A percentile compares a stretch with the other conserved stretches of the same genome.
These are phyloP conservation scores for Eruca vesicaria DNA, from an alignment of 441 rosid species.

Conservation along the genomic window DNA sequence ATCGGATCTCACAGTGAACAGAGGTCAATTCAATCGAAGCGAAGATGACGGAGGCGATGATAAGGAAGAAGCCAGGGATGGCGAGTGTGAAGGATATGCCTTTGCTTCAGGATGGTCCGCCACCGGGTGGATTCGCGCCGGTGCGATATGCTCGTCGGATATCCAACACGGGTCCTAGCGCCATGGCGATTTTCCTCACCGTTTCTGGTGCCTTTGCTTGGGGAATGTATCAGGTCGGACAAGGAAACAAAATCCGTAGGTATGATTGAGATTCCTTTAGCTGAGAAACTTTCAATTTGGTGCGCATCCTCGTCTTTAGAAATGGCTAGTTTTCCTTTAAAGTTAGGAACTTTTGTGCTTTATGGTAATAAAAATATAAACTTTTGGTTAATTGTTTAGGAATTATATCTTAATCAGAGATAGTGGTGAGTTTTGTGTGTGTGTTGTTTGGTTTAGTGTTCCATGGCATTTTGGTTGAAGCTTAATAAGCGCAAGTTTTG, in stretches of 20 bases:
- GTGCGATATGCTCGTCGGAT: slow-evolving; percentile 92
- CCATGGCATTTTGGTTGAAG: background rate
- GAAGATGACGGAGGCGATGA: slow-evolving; percentile 89
- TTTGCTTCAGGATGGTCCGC: slow-evolving; percentile 91
- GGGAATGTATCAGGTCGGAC: slow-evolving; percentile 96
- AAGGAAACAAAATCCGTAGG: slow-evolving; percentile 96
- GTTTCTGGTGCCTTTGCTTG: slow-evolving; percentile 82
- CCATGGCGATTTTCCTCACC: slow-evolving; percentile 83
- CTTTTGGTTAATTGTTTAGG: background rate
- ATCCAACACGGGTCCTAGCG: slow-evolving; percentile 89
- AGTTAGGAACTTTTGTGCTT: background rate
- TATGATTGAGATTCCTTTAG: background rate
- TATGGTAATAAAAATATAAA: no score
- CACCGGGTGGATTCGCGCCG: slow-evolving; percentile 94
- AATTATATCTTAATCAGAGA: background rate
- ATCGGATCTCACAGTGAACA: slow-evolving; percentile 15
- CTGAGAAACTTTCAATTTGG: background rate
- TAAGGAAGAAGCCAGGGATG: slow-evolving; percentile 97
- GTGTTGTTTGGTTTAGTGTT: background rate
- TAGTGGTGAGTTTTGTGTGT: background rate
- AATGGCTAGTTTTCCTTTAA: background rate
- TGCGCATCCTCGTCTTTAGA: background rate
- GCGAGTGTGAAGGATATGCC: slow-evolving; percentile 99
- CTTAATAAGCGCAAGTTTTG: background rate
- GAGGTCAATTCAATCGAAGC: slow-evolving; percentile 6